Evolutionary conservation across 2,329 filamentous ascomycete species (phyloP), one percentile per base, ranked within the genome.

Genomic region (Colletotrichum shisoi): DNA sequence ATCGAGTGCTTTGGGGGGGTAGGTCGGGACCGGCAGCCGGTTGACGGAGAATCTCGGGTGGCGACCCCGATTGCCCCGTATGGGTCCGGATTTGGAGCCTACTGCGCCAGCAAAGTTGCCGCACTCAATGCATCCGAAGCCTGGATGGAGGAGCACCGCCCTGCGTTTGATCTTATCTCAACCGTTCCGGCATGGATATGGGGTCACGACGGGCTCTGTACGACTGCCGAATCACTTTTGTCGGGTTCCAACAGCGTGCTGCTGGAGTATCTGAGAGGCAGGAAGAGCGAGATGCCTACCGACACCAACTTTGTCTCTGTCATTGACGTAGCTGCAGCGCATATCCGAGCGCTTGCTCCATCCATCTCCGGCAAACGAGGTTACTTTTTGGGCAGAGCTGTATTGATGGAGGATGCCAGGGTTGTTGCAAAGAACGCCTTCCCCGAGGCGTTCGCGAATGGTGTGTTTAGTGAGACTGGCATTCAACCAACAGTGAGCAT

Each of bases 251-350:
- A 79, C 64, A 51, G 44, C 45, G 51, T 42, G 70, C 57, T 79
- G 5, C 71, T 79, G 51, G 73, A 73, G 7, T 71, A 75, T 31
- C 69, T 80, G 19, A 70, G 76, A 8, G 78, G 78, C 3, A 65
- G 71, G 21, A 60, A 68, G 24, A 70, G 69, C 31, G 66, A 70
- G 2, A 57, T 63, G 11, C 60, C 62, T 4, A 69, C 74, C 12
- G 67, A 71, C 8, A 76, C 76, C 11, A 70, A 69, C 13, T 73
- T 72, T 21, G 76, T 79, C n/a, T 74, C 78, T 54, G 70, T 78
- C 13, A 72, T 78, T 40, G 78, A 81, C 54, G 76, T 79, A 3
- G 77, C 78, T 6, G 72, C 71, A 21, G 74, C 74, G 11, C 79
- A 81, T 57, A 73, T 81, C 37, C 61, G 67, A 4, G 77, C 78